Evolutionary conservation across 257 asterid genomes (phyloP).

Genomic region (Verbascum thapsus): DNA sequence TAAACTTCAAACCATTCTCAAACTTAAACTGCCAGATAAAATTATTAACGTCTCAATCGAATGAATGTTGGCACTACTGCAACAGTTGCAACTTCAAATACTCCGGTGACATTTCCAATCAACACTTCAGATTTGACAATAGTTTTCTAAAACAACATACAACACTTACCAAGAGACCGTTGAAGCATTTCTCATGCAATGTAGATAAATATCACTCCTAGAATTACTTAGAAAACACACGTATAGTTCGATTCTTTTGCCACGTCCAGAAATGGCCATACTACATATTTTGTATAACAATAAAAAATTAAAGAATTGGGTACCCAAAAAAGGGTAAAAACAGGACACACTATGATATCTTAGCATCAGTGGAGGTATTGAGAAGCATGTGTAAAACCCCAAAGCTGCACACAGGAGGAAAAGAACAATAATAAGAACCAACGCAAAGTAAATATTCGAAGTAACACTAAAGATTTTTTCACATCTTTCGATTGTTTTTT

Average conservation of each 20-base stretch:
- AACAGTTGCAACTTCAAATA: no score
- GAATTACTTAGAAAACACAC: not conserved
- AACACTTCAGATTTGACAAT: no score
- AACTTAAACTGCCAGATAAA: no score
- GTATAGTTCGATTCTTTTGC: not conserved
- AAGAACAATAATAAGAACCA: conserved; percentile 2
- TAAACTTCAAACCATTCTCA: no score
- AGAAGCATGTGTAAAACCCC: conserved; percentile 90
- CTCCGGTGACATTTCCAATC: no score
- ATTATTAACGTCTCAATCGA: no score
- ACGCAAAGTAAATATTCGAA: not conserved
- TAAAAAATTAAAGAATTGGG: conserved; percentile 38
- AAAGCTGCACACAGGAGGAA: conserved; percentile 61
- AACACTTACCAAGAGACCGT: no score
- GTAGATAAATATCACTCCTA: conserved; percentile 15
- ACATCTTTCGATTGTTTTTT: no score
- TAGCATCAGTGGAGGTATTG: conserved; percentile 48
- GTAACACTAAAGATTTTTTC: not conserved
- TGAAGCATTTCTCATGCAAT: not conserved
- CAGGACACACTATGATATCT: conserved; percentile 7
- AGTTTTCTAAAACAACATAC: no score
- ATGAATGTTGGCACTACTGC: no score
- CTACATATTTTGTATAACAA: conserved; percentile 20
- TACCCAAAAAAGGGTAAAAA: not conserved
- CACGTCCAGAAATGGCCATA: not conserved